Evolutionary conservation across 495 filamentous ascomycete genomes (phyloP), one percentile per base, ranked within the genome.

Genomic region (Mytilinidion resinicola): DNA sequence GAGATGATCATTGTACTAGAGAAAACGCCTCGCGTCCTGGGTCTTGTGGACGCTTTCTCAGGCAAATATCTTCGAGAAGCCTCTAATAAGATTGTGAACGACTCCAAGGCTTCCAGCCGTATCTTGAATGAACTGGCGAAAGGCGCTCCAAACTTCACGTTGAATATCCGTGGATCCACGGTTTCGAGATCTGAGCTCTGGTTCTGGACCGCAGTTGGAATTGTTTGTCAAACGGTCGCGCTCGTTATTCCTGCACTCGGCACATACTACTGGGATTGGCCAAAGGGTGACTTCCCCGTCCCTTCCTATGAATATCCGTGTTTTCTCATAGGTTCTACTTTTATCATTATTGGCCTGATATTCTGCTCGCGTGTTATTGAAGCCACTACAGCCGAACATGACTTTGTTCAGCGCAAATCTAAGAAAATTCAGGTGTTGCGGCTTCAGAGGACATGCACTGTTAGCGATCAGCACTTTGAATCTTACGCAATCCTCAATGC

Each of bases 351-450:
- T 15, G 55, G 55, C 34, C 20, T 51, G 12, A 17, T 57, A 1
- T 20, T 57, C 7, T 57, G 55, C 36, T 51, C 44, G n/a, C 44
- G 8, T 37, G 6, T 57, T 14, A 51, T 57, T 17, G 47, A 57
- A 8, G 44, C n/a, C 10, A 38, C n/a, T 4, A 57, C 55, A 19
- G 14, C 1, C 14, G 53, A 55, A 33, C 11, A 11, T 3, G 35
- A 14, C 10, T 55, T 48, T 21, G 9, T 20, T 11, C 36, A 9
- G n/a, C 6, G 3, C n/a, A n/a, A 46, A 11, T n/a, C 15, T 4
- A 4, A 53, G 14, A 30, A 3, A 20, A 35, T 21, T 1, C 11
- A 48, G 10, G 17, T 55, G 11, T 3, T 48, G 17, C 38, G 53
- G 10, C 9, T 55, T 14, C 53, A 55, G 17, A 39, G 12, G 17